Evolutionary conservation across 352 stramenopile species (phyloP).

Genomic region (Globisporangium parvum): DNA sequence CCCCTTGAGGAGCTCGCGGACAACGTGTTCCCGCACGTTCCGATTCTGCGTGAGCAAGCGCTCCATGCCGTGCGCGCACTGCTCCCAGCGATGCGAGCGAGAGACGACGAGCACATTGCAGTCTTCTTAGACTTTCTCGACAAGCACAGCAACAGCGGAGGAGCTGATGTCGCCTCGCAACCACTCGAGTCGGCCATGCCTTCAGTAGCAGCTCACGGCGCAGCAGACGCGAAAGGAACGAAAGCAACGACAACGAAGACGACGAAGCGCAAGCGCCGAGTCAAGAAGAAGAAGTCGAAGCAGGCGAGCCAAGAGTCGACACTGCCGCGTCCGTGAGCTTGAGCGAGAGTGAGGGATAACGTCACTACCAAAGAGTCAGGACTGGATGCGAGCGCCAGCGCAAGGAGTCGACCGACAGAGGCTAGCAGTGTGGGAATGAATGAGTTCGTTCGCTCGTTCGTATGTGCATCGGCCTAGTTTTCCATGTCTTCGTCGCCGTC

Average conservation of each 20-base stretch:
- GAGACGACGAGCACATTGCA: conserved; percentile 16
- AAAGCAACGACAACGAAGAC: not conserved
- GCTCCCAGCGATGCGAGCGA: conserved; percentile 20
- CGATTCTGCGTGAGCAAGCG: conserved; percentile 4
- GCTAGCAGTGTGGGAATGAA: not conserved
- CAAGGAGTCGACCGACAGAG: not conserved
- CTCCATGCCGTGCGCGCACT: conserved; percentile 11
- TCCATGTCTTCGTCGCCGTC: conserved; percentile 43
- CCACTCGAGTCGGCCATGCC: not conserved
- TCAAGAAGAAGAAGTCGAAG: not conserved
- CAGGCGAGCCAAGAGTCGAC: too few relatives aligned
- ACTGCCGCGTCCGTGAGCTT: too few relatives aligned
- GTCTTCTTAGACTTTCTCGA: conserved; percentile 8
- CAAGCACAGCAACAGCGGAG: not conserved
- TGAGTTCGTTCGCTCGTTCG: not conserved
- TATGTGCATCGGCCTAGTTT: conserved; percentile 7
- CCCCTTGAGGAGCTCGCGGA: conserved; percentile 10
- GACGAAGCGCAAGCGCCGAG: conserved; percentile 2
- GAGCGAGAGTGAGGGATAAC: too few relatives aligned
- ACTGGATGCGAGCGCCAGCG: too few relatives aligned
- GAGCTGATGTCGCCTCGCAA: not conserved
- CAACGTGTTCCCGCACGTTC: conserved; percentile 12
- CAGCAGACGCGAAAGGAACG: not conserved
- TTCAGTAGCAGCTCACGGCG: too few relatives aligned
- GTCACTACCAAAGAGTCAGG: too few relatives aligned